Percentiles rank a stretch among this genome's conserved stretches.
These are phyloP conservation scores for Daldinia childiae DNA, from an alignment of 495 filamentous ascomycete species.

Conservation along the genomic window DNA sequence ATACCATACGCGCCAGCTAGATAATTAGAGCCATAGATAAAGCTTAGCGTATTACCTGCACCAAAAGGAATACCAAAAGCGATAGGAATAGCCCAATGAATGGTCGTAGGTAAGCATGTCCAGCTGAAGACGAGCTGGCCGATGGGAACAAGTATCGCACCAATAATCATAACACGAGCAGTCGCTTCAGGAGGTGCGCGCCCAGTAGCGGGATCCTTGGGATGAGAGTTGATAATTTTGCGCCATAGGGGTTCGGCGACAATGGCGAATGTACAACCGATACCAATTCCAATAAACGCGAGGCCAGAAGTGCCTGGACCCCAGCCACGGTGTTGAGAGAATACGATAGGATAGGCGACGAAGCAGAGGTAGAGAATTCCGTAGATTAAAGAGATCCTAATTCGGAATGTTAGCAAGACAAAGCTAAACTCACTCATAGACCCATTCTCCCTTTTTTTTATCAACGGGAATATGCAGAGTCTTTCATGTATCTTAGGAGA, in stretches of 20 bases:
- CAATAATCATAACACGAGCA: constrained; percentile 75
- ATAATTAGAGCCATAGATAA: constrained; percentile 84
- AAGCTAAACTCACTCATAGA: no score
- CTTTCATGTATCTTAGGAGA: no score
- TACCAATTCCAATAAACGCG: constrained; percentile 81
- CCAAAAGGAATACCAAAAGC: constrained; percentile 82
- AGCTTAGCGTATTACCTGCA: constrained; percentile 76
- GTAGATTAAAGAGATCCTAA: constrained; percentile 65
- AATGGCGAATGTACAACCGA: constrained; percentile 76
- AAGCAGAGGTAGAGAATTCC: constrained; percentile 88
- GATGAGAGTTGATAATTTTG: constrained; percentile 74
- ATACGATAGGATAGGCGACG: constrained; percentile 84
- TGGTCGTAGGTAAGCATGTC: constrained; percentile 76
- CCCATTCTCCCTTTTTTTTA: no score
- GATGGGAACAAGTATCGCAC: constrained; percentile 70
- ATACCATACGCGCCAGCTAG: constrained; percentile 80
- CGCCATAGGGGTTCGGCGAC: constrained; percentile 74
- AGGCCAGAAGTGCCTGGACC: constrained; percentile 75
- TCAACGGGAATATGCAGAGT: no score
- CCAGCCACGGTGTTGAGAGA: constrained; percentile 77
- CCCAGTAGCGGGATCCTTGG: constrained; percentile 73
- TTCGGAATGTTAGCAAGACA: background rate
- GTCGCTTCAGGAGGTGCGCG: constrained; percentile 76
- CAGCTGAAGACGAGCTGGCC: constrained; percentile 83
- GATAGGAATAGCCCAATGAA: constrained; percentile 80